phyloP scores from a whole-genome alignment of 129 eudicot genomes.

The Smallanthus sonchifolius region DNA sequence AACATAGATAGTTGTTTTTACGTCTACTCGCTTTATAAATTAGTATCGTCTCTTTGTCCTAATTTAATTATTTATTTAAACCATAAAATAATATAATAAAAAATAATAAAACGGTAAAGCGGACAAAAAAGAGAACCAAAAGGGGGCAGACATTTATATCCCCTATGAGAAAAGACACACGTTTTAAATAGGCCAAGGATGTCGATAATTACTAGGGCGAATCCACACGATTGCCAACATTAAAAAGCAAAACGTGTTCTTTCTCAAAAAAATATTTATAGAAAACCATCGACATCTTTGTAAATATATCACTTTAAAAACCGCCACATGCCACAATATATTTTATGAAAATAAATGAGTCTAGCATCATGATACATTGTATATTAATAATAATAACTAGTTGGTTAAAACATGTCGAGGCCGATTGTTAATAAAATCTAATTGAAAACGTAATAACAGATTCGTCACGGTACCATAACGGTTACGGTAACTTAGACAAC shows the following conservation, averaged over 20 bases:
- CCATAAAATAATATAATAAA: not conserved
- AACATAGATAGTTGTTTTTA: no score
- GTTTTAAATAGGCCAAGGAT: slow-evolving; percentile 9
- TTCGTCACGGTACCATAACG: no score
- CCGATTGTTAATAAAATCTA: no score
- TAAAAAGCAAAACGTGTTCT: not conserved
- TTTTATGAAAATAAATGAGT: not conserved
- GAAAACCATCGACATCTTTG: not conserved
- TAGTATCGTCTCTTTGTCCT: no score
- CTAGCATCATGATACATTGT: not conserved
- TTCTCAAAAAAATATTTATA: not conserved
- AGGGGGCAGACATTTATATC: not conserved
- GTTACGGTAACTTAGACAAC: no score
- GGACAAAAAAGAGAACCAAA: slow-evolving; percentile 10
- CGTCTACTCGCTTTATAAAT: no score
- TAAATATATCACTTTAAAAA: not conserved
- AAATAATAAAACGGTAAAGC: not conserved
- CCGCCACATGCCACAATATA: not conserved
- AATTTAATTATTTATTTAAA: no score
- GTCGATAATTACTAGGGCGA: slow-evolving; percentile 11
- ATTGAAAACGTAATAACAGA: no score
- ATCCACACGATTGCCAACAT: not conserved
- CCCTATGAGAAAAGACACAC: not conserved
- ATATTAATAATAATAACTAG: no score
- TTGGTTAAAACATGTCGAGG: no score